Percentiles rank a stretch among this genome's conserved stretches.
phyloP scores from a whole-genome alignment of 495 filamentous ascomycete genomes.

The Parathielavia hyrcaniae region DNA sequence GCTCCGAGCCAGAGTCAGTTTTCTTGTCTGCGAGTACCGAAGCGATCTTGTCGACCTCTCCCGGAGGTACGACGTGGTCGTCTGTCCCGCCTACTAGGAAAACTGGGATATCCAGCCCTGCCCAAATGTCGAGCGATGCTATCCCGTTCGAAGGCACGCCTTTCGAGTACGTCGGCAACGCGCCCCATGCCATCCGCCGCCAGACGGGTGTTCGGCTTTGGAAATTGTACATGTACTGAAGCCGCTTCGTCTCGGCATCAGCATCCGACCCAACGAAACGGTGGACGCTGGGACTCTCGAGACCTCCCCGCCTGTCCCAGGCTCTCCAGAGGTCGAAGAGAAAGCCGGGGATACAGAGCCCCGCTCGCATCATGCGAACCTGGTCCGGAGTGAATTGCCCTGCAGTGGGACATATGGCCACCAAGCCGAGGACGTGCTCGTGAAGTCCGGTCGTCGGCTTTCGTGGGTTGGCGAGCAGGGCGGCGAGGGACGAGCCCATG shows the following conservation, averaged over 20 bases:
- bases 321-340: constrained; percentile 71
- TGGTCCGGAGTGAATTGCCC: constrained; percentile 52
- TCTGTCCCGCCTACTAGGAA: constrained; percentile 72
- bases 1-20: constrained; percentile 14
- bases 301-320: constrained; percentile 78
- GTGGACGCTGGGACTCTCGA: constrained; percentile 66
- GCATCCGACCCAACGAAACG: constrained; percentile 73
- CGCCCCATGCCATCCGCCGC: constrained; percentile 74
- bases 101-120: constrained; percentile 62
- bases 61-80: constrained; percentile 65
- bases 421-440: constrained; percentile 62
- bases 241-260: constrained; percentile 63
- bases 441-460: constrained; percentile 43
- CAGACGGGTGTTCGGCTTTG: constrained; percentile 77
- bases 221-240: constrained; percentile 78
- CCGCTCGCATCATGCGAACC: constrained; percentile 45
- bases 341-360: constrained; percentile 60
- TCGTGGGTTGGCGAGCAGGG: constrained; percentile 61
- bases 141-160: constrained; percentile 55
- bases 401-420: constrained; percentile 74
- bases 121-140: constrained; percentile 66
- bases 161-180: constrained; percentile 50
- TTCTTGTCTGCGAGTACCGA: constrained; percentile 24
- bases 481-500: constrained; percentile 75
- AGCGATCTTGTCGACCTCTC: constrained; percentile 62